Evolutionary conservation across 768 basidiomycete genomes (phyloP).

Genomic region (Rhodotorula toruloides): DNA sequence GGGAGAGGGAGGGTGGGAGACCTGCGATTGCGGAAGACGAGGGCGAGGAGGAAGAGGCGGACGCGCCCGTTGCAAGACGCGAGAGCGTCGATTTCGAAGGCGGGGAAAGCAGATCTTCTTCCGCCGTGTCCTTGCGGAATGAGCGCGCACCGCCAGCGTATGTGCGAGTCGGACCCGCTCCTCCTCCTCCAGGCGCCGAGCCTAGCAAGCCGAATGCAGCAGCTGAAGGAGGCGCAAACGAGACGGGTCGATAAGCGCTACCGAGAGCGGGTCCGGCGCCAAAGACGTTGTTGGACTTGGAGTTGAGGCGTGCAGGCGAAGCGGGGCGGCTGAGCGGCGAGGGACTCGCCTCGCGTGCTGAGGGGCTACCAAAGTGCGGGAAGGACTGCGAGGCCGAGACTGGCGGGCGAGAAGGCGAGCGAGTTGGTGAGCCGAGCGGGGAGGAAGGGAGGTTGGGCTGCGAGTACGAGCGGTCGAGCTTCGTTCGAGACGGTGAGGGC

Average conservation of each 20-base stretch:
- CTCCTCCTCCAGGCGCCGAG: neutral
- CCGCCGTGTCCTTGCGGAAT: slow-evolving; percentile 9
- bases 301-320: no score
- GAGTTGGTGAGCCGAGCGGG: slow-evolving; percentile 4
- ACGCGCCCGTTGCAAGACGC: neutral
- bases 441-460: neutral
- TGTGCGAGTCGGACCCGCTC: slow-evolving; percentile 1
- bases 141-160: slow-evolving; percentile 20
- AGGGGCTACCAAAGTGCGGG: neutral
- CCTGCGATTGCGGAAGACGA: neutral
- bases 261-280: neutral
- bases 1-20: slow-evolving; percentile 8
- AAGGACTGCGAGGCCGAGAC: slow-evolving; percentile 5
- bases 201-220: no score
- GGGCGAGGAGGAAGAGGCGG: neutral
- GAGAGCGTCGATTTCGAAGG: neutral
- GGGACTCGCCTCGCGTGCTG: neutral
- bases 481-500: neutral
- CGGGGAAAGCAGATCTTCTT: neutral
- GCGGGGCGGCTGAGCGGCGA: neutral
- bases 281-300: no score
- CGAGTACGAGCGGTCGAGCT: slow-evolving; percentile 8
- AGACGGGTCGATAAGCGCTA: neutral
- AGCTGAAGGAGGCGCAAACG: neutral
- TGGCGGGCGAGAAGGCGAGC: slow-evolving; percentile 30